Percentiles rank a stretch among this genome's conserved stretches.
Evolutionary conservation across 805 yeast genomes (phyloP).

Genomic region (Komagataella phaffii): DNA sequence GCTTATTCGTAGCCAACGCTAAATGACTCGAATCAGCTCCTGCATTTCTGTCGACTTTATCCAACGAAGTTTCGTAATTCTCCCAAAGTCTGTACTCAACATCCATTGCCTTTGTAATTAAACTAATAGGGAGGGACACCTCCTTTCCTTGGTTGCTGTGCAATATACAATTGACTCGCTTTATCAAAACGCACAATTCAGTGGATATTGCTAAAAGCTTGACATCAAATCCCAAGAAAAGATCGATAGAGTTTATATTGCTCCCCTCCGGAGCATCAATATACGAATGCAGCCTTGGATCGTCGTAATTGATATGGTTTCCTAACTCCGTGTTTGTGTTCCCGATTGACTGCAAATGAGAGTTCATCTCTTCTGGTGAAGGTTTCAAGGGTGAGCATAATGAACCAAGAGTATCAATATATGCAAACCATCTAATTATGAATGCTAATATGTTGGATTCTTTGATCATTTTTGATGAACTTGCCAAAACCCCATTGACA

Average conservation of each 20-base stretch:
- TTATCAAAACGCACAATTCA: constrained; percentile 28
- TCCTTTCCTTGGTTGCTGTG: constrained; percentile 4
- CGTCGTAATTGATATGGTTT: constrained; percentile 4
- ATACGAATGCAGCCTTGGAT: background rate
- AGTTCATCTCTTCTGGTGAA: constrained; percentile 10
- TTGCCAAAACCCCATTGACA: constrained; percentile 1
- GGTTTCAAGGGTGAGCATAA: constrained; percentile 37
- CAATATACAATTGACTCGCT: constrained; percentile 13
- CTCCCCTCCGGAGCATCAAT: background rate
- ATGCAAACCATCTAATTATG: constrained; percentile 55
- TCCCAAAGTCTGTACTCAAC: constrained; percentile 18
- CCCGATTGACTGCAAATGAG: background rate
- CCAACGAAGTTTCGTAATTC: constrained; percentile 9
- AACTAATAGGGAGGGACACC: constrained; percentile 8
- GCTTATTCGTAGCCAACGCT: constrained; percentile 32
- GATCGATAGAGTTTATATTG: constrained; percentile 32
- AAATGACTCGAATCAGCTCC: constrained; percentile 6
- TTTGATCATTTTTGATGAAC: constrained; percentile 12
- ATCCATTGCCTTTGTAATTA: constrained; percentile 25
- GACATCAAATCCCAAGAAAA: constrained; percentile 53
- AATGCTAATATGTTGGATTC: constrained; percentile 34
- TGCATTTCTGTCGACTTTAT: background rate
- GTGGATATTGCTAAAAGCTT: constrained; percentile 45
- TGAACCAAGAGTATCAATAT: constrained; percentile 50
- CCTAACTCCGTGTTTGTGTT: constrained; percentile 6